phyloP scores from a whole-genome alignment of 805 yeast species.

The Yarrowia sp. region DNA sequence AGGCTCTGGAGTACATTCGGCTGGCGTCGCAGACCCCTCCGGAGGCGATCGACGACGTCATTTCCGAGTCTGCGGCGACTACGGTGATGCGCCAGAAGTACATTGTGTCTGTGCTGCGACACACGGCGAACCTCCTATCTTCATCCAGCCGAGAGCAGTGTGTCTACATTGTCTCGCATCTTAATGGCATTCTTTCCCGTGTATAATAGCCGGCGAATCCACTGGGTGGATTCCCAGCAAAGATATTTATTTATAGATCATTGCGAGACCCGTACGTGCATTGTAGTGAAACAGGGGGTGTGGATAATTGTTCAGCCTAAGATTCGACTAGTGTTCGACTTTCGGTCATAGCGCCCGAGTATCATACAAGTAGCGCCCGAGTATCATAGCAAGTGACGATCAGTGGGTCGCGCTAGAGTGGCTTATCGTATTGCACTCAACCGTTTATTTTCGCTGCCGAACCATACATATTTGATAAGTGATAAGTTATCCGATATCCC shows the following conservation, averaged over 20 bases:
- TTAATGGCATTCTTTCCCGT: conserved; percentile 9
- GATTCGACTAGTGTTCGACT: no score
- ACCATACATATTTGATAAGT: not conserved
- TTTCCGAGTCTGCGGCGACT: not conserved
- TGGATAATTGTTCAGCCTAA: no score
- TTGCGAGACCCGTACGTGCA: not conserved
- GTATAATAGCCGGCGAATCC: not conserved
- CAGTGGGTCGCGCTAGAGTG: not conserved
- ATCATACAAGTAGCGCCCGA: no score
- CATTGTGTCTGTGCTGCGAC: conserved; percentile 2
- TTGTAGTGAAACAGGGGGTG: no score
- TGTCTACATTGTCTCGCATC: conserved; percentile 7
- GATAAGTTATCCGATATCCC: not conserved
- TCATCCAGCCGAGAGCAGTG: conserved; percentile 17
- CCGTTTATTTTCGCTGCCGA: not conserved
- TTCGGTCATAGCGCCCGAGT: no score
- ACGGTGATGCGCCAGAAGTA: not conserved
- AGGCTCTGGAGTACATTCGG: conserved; percentile 25
- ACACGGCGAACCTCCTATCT: conserved; percentile 4
- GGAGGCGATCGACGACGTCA: conserved; percentile 7
- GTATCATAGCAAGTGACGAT: no score
- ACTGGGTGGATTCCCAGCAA: not conserved
- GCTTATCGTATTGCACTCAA: not conserved
- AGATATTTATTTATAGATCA: conserved; percentile 8
- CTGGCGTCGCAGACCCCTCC: conserved; percentile 15